Evolutionary conservation across 129 eudicot species (phyloP).

Genomic region (Arctium lappa): DNA sequence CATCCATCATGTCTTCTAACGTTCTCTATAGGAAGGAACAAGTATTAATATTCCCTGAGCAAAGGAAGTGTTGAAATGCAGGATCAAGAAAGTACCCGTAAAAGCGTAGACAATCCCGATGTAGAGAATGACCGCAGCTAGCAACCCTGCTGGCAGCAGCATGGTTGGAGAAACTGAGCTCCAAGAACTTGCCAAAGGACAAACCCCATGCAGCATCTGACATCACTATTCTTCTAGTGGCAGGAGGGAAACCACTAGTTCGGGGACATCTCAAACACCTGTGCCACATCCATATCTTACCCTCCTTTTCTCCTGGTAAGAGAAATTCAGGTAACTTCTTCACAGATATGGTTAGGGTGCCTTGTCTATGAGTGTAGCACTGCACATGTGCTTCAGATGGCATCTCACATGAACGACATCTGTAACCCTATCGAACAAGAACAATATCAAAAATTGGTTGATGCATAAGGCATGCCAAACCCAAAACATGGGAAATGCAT

Average conservation of each 20-base stretch:
- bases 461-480: not conserved
- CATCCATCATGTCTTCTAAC: not conserved
- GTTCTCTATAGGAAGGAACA: not conserved
- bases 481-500: not conserved
- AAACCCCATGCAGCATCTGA: slow-evolving; percentile 99
- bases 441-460: not conserved
- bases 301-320: slow-evolving; percentile 85
- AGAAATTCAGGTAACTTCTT: slow-evolving; percentile 82
- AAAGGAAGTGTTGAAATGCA: not conserved
- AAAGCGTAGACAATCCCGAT: slow-evolving; percentile 94
- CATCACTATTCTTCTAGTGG: slow-evolving; percentile 91
- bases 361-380: slow-evolving; percentile 97
- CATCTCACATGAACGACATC: slow-evolving; percentile 86
- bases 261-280: slow-evolving; percentile 95
- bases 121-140: slow-evolving; percentile 96
- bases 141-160: slow-evolving; percentile 99
- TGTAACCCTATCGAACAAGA: slow-evolving; percentile 57
- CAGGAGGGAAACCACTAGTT: slow-evolving; percentile 83
- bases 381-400: slow-evolving; percentile 98
- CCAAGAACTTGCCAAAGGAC: slow-evolving; percentile 95
- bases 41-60: not conserved
- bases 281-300: slow-evolving; percentile 99
- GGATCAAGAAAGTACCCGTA: slow-evolving; percentile 63
- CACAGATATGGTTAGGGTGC: slow-evolving; percentile 92
- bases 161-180: slow-evolving; percentile 97